Percentiles rank a stretch among this genome's conserved stretches.
Conservation (phyloP, 106 monocot species). For the Dendrobium chrysotoxum region DNA sequence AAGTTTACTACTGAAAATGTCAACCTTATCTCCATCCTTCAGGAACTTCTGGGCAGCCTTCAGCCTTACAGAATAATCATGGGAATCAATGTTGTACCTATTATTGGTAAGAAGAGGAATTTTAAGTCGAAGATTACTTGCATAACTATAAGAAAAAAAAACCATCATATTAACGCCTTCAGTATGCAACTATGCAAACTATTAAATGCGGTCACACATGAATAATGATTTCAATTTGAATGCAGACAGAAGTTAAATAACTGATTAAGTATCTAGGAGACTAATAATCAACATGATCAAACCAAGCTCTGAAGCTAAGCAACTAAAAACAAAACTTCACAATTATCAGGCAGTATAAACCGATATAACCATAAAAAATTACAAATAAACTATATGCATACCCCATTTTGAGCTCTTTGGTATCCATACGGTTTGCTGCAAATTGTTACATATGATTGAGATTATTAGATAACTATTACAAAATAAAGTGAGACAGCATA, state of each 20-base stretch:
- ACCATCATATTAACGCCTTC: not conserved
- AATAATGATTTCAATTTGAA: not conserved
- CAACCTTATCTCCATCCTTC: constrained; percentile 91
- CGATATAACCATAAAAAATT: not conserved
- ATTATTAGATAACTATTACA: not conserved
- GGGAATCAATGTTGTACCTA: constrained; percentile 94
- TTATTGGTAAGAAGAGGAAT: constrained; percentile 7
- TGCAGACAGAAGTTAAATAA: not conserved
- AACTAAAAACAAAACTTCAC: not conserved
- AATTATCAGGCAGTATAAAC: not conserved
- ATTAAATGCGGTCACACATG: not conserved
- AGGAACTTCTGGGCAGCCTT: constrained; percentile 82
- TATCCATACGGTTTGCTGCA: constrained; percentile 77
- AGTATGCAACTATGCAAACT: not conserved
- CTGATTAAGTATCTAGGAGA: not conserved
- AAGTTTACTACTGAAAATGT: not conserved
- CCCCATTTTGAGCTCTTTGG: constrained; percentile 99
- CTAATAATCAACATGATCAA: not conserved
- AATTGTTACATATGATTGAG: constrained; percentile 10
- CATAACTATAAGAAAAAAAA: not conserved
- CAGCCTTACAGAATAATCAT: constrained; percentile 88
- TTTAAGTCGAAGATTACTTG: not conserved
- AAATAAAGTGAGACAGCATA: not conserved
- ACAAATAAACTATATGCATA: constrained; percentile 13
- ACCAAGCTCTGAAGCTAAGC: not conserved